Base-by-base conservation (phyloP, 371 early-diverging fungal genomes). In the Nematocida ironsii region DNA sequence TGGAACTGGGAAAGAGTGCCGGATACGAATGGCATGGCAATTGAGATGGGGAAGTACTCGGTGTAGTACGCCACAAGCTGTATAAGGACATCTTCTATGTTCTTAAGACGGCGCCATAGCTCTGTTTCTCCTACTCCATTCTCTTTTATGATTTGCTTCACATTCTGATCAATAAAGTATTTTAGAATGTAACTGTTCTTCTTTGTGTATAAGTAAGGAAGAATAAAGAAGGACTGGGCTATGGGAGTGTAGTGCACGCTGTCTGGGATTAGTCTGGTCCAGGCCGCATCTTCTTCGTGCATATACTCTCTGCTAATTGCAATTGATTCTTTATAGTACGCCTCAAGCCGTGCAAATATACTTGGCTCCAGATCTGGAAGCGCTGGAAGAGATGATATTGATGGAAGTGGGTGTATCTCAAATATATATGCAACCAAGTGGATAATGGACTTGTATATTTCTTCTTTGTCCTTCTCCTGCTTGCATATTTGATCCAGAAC, bases 111-210 rank as follows among this genome's bases (percentile, higher is more conserved):
- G 20, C 62, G 56, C 60, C 82, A 88, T 57, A 88, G 80, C 70
- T 85, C 84, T 47, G 83, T 85, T 40, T 66, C 73, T 50, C 82
- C 73, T 42, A 86, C 71, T 4, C 71, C 58, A 48, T 82, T 88
- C 3, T 72, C 64, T n/a, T 69, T 74, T 11, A 68, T 48, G 27
- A 86, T 83, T 16, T 64, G 52, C n/a, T 57, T 45, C 13, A 66
- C 67, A 5, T 44, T 75, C 50, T 76, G 84, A 45, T 84, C 81
- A 6, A 7, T 44, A 74, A 83, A 87, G 72, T 85, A 87, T 54
- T 84, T 82, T 25, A 84, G 62, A 50, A 86, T 73, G 71, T 87
- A 87, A 4, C 81, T 74, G 70, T 84, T 87, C 69, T 86, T 86
- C 23, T 48, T 40, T 20, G 58, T 50, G 57, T 50, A n/a, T 39